Base-by-base conservation (phyloP, 2,329 filamentous ascomycete species). In the Hymenoscyphus fructigenus region DNA sequence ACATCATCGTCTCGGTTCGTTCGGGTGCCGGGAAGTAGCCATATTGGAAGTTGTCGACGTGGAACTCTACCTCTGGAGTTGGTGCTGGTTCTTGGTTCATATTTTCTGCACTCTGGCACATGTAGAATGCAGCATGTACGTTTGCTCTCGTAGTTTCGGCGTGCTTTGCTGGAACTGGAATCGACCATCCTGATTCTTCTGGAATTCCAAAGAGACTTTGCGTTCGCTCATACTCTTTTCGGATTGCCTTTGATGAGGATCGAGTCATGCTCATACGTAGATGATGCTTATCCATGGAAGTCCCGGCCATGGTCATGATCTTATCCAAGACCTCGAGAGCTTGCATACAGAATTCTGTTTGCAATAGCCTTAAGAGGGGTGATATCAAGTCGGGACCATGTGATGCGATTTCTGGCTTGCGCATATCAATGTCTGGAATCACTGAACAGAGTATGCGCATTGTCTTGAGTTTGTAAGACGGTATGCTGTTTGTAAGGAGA, bases 241-340 rank as follows among this genome's bases (percentile, higher is more conserved):
- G 89, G 59, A 95, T 90, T 0, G 90, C 88, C 71, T 91, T 90
- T 0, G 93, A 95, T 2, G 93, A 92, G 0, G 91, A 89, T 14
- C 91, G 90, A 5, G 93, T 93, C 92, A 99, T 97, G 77, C 94
- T 98, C 96, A 99, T 99, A 47, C 95, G 88, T 65, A 99, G 81
- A 74, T 98, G 93, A 72, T 97, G 92, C 72, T 91, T 92, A 77
- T 98, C 95, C 84, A 97, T 92, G 1, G 94, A 91, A 36, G 91
- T 93, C 4, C 92, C 91, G 0, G 93, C 93, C 82, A 98, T 94
- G 32, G 91, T 92, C 85, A 97, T 96, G 71, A 98, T 95, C 69
- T 94, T 91, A 76, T 99, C 95, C 65, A 99, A 82, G 0, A 99
- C 94, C 69, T 92, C 88, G 10, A 99, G 81, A 12, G 95, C 95